Evolutionary conservation across 1,284 basidiomycete species (phyloP).

Genomic region (Megacollybia platyphylla): DNA sequence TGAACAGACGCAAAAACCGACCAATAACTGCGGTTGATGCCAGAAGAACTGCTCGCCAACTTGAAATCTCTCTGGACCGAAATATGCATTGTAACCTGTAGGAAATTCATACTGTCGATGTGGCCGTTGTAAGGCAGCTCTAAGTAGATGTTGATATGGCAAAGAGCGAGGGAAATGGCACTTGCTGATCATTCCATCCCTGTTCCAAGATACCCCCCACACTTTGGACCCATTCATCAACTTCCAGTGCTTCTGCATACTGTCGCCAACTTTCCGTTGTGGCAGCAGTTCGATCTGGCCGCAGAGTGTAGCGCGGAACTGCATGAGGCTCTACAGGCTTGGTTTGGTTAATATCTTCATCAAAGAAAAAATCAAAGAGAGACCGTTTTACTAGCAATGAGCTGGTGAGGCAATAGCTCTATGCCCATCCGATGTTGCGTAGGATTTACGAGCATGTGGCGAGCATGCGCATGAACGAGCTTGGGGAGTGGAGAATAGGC

Average conservation of each 20-base stretch:
- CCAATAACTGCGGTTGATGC: constrained; percentile 66
- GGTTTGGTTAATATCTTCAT: constrained; percentile 4
- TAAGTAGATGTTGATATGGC: constrained; percentile 12
- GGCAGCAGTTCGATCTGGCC: constrained; percentile 61
- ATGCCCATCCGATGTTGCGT: constrained; percentile 39
- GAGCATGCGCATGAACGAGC: constrained; percentile 65
- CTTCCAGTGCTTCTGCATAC: constrained; percentile 79
- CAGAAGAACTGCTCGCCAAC: constrained; percentile 89
- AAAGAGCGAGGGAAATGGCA: background rate
- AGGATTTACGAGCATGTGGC: constrained; percentile 42
- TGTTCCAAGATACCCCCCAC: constrained; percentile 76
- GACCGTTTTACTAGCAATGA: constrained; percentile 64
- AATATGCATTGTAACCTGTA: constrained; percentile 82
- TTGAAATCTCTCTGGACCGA: constrained; percentile 71
- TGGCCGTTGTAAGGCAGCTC: constrained; percentile 39
- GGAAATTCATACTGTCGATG: constrained; percentile 87
- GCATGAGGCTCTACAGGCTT: constrained; percentile 53
- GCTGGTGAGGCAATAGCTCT: constrained; percentile 72
- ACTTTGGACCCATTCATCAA: constrained; percentile 91
- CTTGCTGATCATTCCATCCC: constrained; percentile 82
- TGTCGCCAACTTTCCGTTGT: constrained; percentile 71
- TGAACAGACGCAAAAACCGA: constrained; percentile 14
- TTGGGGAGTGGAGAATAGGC: constrained; percentile 61
- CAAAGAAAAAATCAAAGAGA: background rate
- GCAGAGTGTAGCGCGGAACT: constrained; percentile 52